phyloP scores from a whole-genome alignment of 2,329 filamentous ascomycete genomes.

The Aspergillus fumigatiaffinis region DNA sequence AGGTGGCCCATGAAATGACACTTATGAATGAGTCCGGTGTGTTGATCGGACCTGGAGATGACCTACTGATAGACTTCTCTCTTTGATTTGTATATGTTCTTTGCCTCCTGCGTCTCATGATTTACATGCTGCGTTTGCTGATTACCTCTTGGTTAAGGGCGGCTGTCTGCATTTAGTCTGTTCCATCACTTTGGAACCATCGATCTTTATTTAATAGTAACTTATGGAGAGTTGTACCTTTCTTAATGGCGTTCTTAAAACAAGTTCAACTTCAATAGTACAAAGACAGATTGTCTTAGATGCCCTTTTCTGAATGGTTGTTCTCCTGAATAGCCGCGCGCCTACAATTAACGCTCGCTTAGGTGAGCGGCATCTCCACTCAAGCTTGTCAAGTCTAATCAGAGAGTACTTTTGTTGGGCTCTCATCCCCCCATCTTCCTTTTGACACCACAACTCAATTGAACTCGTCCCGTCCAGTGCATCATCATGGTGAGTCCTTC shows the following conservation, averaged over 20 bases:
- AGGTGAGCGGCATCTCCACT: slow-evolving; percentile 8
- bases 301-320: not conserved
- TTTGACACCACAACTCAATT: slow-evolving; percentile 10
- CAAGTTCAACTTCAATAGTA: not conserved
- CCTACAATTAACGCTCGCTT: slow-evolving; percentile 24
- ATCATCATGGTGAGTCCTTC: slow-evolving; percentile 27
- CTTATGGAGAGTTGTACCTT: not conserved
- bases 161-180: not conserved
- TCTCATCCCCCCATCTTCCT: slow-evolving; percentile 15
- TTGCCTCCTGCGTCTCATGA: slow-evolving; percentile 1
- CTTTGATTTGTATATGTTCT: not conserved
- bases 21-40: not conserved
- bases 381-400: slow-evolving; percentile 22
- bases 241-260: not conserved
- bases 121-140: slow-evolving; percentile 1
- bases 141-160: not conserved
- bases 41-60: not conserved
- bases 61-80: not conserved
- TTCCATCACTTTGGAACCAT: not conserved
- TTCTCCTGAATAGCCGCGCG: slow-evolving; percentile 17
- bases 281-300: not conserved
- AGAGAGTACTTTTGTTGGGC: slow-evolving; percentile 4
- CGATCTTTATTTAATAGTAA: not conserved
- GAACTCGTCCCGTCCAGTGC: slow-evolving; percentile 14
- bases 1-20: not conserved